These are phyloP conservation scores for Cryptococcus sp. DNA, from an alignment of 1,284 basidiomycete genomes.

Conservation along the genomic window DNA sequence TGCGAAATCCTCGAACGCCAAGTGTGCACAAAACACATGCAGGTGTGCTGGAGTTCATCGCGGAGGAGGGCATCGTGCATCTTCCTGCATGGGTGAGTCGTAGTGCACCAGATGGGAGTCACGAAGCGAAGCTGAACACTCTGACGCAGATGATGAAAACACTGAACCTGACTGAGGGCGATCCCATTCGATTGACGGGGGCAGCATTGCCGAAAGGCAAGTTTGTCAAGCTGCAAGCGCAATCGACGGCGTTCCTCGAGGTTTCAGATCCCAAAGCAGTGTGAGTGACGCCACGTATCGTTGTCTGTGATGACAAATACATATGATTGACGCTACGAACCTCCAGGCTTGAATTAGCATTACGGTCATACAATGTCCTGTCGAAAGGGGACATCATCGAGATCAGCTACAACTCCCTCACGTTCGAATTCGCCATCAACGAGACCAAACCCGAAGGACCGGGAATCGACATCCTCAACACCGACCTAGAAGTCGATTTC, in stretches of 20 bases:
- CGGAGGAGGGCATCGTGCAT: slow-evolving; percentile 93
- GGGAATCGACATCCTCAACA: slow-evolving; percentile 90
- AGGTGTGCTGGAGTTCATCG: slow-evolving; percentile 98
- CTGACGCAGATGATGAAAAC: slow-evolving; percentile 86
- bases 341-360: slow-evolving; percentile 83
- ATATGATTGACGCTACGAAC: not conserved
- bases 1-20: slow-evolving; percentile 84
- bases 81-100: slow-evolving; percentile 81
- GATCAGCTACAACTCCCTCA: slow-evolving; percentile 86
- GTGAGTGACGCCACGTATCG: slow-evolving; percentile 59
- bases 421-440: slow-evolving; percentile 95
- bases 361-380: slow-evolving; percentile 89
- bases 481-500: slow-evolving; percentile 75
- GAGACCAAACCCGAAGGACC: slow-evolving; percentile 83
- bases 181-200: slow-evolving; percentile 89
- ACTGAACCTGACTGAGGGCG: slow-evolving; percentile 82
- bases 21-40: slow-evolving; percentile 83
- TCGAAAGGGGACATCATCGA: slow-evolving; percentile 91
- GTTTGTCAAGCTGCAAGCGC: slow-evolving; percentile 95
- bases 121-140: slow-evolving; percentile 9
- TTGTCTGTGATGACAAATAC: not conserved
- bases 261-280: slow-evolving; percentile 89
- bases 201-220: slow-evolving; percentile 88
- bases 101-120: not conserved
- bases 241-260: slow-evolving; percentile 92